phyloP scores from a whole-genome alignment of 2,329 filamentous ascomycete genomes.

The Xylaria sp. region DNA sequence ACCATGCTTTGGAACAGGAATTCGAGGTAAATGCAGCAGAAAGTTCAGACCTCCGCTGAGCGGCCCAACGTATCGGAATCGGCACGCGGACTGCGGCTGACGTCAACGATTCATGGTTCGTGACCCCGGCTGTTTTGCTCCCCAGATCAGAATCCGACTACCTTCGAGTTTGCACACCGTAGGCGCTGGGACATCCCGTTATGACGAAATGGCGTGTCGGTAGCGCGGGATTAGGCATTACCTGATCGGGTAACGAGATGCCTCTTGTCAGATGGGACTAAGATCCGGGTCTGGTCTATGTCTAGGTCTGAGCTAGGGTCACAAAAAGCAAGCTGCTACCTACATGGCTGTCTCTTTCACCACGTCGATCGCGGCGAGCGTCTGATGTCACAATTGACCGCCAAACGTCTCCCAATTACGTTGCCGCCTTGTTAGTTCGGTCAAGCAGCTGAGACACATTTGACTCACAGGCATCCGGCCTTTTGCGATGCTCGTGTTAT shows the following conservation, averaged over 20 bases:
- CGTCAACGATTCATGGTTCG: conserved; percentile 14
- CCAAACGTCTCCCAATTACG: neutral
- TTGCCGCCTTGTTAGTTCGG: neutral
- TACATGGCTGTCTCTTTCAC: conserved; percentile 27
- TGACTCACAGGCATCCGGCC: neutral
- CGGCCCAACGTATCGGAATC: neutral
- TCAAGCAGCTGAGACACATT: neutral
- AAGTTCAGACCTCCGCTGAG: neutral
- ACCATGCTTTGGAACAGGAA: too few relatives aligned
- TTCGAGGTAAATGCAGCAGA: neutral
- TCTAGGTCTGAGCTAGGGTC: neutral
- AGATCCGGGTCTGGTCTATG: conserved; percentile 6
- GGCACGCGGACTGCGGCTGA: conserved; percentile 15
- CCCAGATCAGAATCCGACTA: neutral
- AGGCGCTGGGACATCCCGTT: neutral
- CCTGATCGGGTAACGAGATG: conserved; percentile 31
- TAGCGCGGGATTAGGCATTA: conserved; percentile 13
- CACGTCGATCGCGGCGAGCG: conserved; percentile 21
- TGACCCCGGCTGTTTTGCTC: neutral
- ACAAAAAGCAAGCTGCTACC: neutral
- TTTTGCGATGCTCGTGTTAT: neutral
- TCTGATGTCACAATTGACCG: conserved; percentile 36
- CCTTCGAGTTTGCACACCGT: too few relatives aligned
- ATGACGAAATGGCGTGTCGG: conserved; percentile 36
- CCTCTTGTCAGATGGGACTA: conserved; percentile 3